phyloP scores from a whole-genome alignment of 805 yeast species.

The Candida mattraensis region DNA sequence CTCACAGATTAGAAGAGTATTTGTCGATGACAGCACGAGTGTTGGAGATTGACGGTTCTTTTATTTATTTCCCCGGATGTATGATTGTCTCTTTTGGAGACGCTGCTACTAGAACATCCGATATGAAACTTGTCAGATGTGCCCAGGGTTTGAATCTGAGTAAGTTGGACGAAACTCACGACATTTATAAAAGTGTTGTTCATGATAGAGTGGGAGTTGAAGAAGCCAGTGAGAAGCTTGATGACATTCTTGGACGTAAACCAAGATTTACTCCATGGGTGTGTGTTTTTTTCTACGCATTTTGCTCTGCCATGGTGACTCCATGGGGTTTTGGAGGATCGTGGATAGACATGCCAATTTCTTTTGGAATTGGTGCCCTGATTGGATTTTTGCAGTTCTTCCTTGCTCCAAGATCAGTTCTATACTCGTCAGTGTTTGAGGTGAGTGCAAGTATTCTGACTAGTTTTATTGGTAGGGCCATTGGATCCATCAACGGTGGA shows the following conservation, averaged over 20 bases:
- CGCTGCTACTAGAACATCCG: slow-evolving; percentile 90
- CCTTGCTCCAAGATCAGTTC: slow-evolving; percentile 76
- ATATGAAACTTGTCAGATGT: slow-evolving; percentile 84
- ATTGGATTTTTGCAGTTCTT: slow-evolving; percentile 83
- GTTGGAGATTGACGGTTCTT: slow-evolving; percentile 90
- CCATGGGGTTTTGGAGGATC: slow-evolving; percentile 87
- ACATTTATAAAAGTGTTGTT: slow-evolving; percentile 81
- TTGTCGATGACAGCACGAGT: slow-evolving; percentile 91
- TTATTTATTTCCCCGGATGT: slow-evolving; percentile 89
- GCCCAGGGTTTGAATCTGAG: slow-evolving; percentile 85
- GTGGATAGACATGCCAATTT: slow-evolving; percentile 85
- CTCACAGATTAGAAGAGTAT: slow-evolving; percentile 91
- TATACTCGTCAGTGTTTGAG: slow-evolving; percentile 89
- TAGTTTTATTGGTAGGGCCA: slow-evolving; percentile 82
- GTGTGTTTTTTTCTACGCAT: slow-evolving; percentile 76
- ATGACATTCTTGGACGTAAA: slow-evolving; percentile 58
- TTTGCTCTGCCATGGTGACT: slow-evolving; percentile 77
- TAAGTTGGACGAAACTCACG: slow-evolving; percentile 79
- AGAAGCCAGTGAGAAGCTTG: slow-evolving; percentile 75
- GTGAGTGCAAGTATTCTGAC: slow-evolving; percentile 89
- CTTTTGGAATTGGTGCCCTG: slow-evolving; percentile 74
- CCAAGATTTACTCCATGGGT: slow-evolving; percentile 72
- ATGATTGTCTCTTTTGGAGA: slow-evolving; percentile 95
- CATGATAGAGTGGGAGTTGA: slow-evolving; percentile 89
- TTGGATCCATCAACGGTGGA: slow-evolving; percentile 75